Evolutionary conservation across 768 basidiomycete species (phyloP), one percentile per base, ranked within the genome.

Genomic region (Auricularia auricula-judae): DNA sequence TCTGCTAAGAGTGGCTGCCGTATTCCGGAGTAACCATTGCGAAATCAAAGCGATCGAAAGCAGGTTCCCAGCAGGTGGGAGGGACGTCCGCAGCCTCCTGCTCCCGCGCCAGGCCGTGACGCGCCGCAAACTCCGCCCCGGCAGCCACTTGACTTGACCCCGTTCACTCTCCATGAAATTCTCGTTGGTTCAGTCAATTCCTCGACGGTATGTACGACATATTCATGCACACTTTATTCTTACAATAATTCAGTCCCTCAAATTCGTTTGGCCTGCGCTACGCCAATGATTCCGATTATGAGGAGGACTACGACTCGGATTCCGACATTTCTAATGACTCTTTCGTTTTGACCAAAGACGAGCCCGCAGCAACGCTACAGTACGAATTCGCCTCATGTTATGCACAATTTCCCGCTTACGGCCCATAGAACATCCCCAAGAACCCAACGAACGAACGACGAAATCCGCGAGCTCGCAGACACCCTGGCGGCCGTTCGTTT

Each of bases 401-500:
- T 10, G 56, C 56, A 10, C 8, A 21, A 29, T 59, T 7, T 8
- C 5, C 18, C 5, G 47, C 47, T 51, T 16, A 51, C 12, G 1
- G 47, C 47, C 11, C 47, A 10, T 18, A 51, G 47, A 18, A 51
- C 47, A 51, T 51, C 47, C 11, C 47, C 47, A 4, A 51, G 18
- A 18, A 21, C 47, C 7, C 47, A 51, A 16, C 47, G 47, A 51
- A 51, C 18, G 18, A 51, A 51, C 47, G 47, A 51, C 47, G 47
- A 51, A 51, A 51, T 51, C 7, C 69, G 75, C 7, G 68, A 76
- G 60, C 71, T 80, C 36, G 75, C 80, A 60, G 81, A 83, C 35
- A 79, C 78, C 0, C 70, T 82, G 1, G 78, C 79, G 1, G 78
- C 81, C 1, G 79, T 82, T 18, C 77, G 78, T 12, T 72, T 81